A percentile compares a stretch with the other conserved stretches of the same genome.
phyloP scores from a whole-genome alignment of 768 basidiomycete species.

The Podaxis mareebaensis region DNA sequence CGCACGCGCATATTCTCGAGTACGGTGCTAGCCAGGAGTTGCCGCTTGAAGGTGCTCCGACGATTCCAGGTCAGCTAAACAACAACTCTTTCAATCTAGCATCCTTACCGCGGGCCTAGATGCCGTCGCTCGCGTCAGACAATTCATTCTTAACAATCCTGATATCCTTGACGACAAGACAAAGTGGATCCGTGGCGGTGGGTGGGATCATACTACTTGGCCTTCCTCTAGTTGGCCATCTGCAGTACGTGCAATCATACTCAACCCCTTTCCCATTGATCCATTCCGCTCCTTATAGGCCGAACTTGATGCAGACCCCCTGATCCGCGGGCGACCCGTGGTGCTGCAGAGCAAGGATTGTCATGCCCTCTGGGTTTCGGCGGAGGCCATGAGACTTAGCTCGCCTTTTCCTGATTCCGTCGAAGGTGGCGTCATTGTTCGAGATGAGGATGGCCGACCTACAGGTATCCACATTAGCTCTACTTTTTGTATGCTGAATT shows the following conservation, averaged over 20 bases:
- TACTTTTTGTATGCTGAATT: slow-evolving; percentile 10
- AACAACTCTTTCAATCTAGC: neutral
- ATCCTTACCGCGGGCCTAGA: slow-evolving; percentile 36
- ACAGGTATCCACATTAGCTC: slow-evolving; percentile 51
- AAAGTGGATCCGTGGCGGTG: slow-evolving; percentile 74
- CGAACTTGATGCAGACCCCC: slow-evolving; percentile 69
- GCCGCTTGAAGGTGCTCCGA: slow-evolving; percentile 61
- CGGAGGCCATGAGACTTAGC: slow-evolving; percentile 55
- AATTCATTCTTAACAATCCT: slow-evolving; percentile 59
- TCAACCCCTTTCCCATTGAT: slow-evolving; percentile 1
- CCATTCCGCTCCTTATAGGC: slow-evolving; percentile 38
- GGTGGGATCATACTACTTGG: slow-evolving; percentile 92
- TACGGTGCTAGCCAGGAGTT: slow-evolving; percentile 70
- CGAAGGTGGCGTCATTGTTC: slow-evolving; percentile 80
- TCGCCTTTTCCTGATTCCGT: slow-evolving; percentile 65
- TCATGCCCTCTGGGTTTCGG: slow-evolving; percentile 87
- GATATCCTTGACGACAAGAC: slow-evolving; percentile 57
- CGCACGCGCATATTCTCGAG: slow-evolving; percentile 78
- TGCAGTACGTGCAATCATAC: slow-evolving; percentile 43
- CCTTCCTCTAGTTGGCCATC: slow-evolving; percentile 60
- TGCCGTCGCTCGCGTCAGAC: slow-evolving; percentile 59
- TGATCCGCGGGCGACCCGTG: slow-evolving; percentile 69
- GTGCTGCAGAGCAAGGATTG: slow-evolving; percentile 84
- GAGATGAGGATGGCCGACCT: slow-evolving; percentile 64
- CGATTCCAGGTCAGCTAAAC: slow-evolving; percentile 48